Evolutionary conservation across 768 basidiomycete genomes (phyloP).

Genomic region (Crepidotus variabilis): DNA sequence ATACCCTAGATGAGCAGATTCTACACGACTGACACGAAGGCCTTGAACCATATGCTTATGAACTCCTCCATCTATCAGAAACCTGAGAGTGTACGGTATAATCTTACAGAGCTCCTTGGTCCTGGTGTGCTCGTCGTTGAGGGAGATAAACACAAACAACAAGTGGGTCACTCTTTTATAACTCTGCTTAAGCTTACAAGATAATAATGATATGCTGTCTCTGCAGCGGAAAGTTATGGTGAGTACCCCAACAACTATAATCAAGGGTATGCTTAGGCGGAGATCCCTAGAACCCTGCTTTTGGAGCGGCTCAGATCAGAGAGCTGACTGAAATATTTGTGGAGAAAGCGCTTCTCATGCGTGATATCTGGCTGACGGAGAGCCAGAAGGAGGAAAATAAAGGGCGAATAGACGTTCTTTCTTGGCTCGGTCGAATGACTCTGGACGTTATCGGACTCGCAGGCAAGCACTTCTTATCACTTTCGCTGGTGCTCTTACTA

Average conservation of each 20-base stretch:
- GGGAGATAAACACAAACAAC: slow-evolving; percentile 42
- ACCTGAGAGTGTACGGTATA: slow-evolving; percentile 34
- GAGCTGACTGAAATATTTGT: slow-evolving; percentile 55
- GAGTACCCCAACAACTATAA: background rate
- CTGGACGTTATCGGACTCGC: slow-evolving; percentile 75
- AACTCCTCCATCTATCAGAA: slow-evolving; percentile 57
- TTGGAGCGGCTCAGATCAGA: slow-evolving; percentile 56
- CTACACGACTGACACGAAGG: slow-evolving; percentile 58
- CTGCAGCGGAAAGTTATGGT: slow-evolving; percentile 43
- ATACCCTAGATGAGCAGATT: slow-evolving; percentile 33
- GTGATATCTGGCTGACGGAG: slow-evolving; percentile 42
- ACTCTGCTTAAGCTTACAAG: background rate
- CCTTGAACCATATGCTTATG: slow-evolving; percentile 60
- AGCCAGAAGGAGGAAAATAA: slow-evolving; percentile 22
- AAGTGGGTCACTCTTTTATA: slow-evolving; percentile 24
- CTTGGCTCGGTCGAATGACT: slow-evolving; percentile 65
- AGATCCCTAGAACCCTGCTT: slow-evolving; percentile 56
- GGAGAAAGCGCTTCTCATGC: slow-evolving; percentile 51
- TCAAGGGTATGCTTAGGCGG: background rate
- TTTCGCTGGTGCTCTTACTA: background rate
- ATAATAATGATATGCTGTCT: background rate
- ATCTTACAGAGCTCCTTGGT: slow-evolving; percentile 40
- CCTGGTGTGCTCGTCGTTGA: slow-evolving; percentile 47
- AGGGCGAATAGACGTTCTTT: slow-evolving; percentile 51
- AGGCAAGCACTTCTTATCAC: slow-evolving; percentile 35